Evolutionary conservation across 2,329 filamentous ascomycete species (phyloP), one percentile per base, ranked within the genome.

Genomic region (Eutypella sp.): DNA sequence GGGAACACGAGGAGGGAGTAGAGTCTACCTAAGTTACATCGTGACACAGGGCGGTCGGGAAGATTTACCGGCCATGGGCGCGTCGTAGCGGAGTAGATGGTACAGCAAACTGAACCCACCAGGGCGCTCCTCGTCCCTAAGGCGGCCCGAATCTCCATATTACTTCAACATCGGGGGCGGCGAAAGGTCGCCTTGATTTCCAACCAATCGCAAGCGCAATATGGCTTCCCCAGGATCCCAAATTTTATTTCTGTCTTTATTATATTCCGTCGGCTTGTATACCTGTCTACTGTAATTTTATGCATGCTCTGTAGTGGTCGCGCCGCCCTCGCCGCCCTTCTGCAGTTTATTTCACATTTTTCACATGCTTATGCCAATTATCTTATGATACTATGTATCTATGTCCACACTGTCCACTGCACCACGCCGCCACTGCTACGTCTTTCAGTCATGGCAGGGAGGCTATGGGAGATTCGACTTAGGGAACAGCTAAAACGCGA

Each of bases 71-170:
- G 52, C 42, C 46, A 41, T 23, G 46, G 53, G 53, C 47, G 41
- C 27, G 31, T 31, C 39, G 46, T 40, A 20, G n/a, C 19, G 24
- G 16, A 16, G n/a, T n/a, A 40, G 19, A 34, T 53, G 45, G 44
- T 48, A 51, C 45, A n/a, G n/a, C n/a, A n/a, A n/a, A 5, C n/a
- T 42, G 22, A 45, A 37, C 45, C 36, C 41, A 47, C 39, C 44
- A 39, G 40, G 19, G 36, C 25, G 24, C 20, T n/a, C 13, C 31
- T 37, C 39, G 22, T 31, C 39, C 45, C 41, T 29, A 36, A 42
- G 46, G 40, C 41, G 25, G 41, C 47, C 64, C 64, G 64, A 66
- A 58, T 61, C 54, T 54, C 64, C 64, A 66, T 61, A 66, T 58
- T 63, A 53, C 53, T 40, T 48, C 51, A 45, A 50, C 48, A 42